Percentiles rank a stretch among this genome's conserved stretches.
These are phyloP conservation scores for Calonectria pseudoturangicola DNA, from an alignment of 2,329 filamentous ascomycete species.

Conservation along the genomic window DNA sequence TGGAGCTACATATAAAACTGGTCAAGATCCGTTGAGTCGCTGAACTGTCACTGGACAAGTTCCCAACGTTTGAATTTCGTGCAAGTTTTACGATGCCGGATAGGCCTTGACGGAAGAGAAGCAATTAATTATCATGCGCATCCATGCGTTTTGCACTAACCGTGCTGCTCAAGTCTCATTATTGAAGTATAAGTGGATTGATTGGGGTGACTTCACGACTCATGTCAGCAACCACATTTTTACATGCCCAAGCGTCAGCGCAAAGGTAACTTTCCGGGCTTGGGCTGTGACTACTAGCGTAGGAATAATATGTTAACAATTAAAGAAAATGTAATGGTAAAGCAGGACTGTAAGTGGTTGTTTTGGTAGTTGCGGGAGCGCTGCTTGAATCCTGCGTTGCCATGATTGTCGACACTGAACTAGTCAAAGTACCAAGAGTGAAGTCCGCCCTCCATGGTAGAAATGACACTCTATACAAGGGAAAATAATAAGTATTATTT, in stretches of 20 bases:
- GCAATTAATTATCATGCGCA: not conserved
- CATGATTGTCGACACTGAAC: not conserved
- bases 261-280: not conserved
- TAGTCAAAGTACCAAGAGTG: no score
- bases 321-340: not conserved
- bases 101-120: not conserved
- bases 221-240: not conserved
- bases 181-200: not conserved
- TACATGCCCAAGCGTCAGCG: slow-evolving; percentile 10
- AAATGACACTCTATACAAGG: no score
- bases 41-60: not conserved
- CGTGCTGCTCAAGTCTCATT: not conserved
- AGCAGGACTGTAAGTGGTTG: not conserved
- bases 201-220: no score
- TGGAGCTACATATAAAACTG: not conserved
- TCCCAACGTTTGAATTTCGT: slow-evolving; percentile 12
- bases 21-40: no score
- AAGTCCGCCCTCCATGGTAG: no score
- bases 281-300: no score
- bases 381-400: not conserved
- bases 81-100: not conserved
- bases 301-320: not conserved
- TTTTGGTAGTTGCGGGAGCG: not conserved
- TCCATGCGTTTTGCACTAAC: no score
- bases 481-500: not conserved